Evolutionary conservation across 495 filamentous ascomycete genomes (phyloP).

Genomic region (Hypoxylon subgilvum): DNA sequence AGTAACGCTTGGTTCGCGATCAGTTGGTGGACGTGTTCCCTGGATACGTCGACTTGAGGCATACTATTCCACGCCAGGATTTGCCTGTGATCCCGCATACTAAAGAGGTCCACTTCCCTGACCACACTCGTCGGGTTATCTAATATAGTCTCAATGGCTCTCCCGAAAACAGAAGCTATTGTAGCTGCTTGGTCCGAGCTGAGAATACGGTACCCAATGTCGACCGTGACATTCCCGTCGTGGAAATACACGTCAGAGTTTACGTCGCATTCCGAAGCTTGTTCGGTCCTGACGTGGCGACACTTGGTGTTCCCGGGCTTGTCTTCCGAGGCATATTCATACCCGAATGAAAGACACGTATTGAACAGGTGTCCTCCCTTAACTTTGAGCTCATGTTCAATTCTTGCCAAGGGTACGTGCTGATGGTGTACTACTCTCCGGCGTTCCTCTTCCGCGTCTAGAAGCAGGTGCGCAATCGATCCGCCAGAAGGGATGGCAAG

Average conservation of each 20-base stretch:
- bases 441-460: slow-evolving; percentile 46
- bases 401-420: slow-evolving; percentile 48
- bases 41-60: slow-evolving; percentile 42
- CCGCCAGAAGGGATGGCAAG: slow-evolving; percentile 41
- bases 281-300: slow-evolving; percentile 47
- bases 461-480: slow-evolving; percentile 41
- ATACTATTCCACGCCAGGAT: slow-evolving; percentile 49
- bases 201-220: slow-evolving; percentile 53
- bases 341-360: slow-evolving; percentile 53
- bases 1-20: slow-evolving; percentile 41
- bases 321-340: slow-evolving; percentile 41
- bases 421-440: slow-evolving; percentile 46
- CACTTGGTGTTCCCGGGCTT: slow-evolving; percentile 24
- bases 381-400: slow-evolving; percentile 52
- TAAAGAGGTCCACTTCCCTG: slow-evolving; percentile 52
- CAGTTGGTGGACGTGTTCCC: slow-evolving; percentile 45
- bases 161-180: slow-evolving; percentile 51
- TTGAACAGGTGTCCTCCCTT: slow-evolving; percentile 53
- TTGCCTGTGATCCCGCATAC: slow-evolving; percentile 50
- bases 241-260: slow-evolving; percentile 49
- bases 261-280: slow-evolving; percentile 53
- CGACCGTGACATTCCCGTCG: slow-evolving; percentile 45
- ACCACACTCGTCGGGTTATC: slow-evolving; percentile 42
- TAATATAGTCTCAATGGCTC: slow-evolving; percentile 51
- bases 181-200: slow-evolving; percentile 47